Evolutionary conservation across 73 alveolate species (phyloP).

Genomic region (Tetrahymena borealis): DNA sequence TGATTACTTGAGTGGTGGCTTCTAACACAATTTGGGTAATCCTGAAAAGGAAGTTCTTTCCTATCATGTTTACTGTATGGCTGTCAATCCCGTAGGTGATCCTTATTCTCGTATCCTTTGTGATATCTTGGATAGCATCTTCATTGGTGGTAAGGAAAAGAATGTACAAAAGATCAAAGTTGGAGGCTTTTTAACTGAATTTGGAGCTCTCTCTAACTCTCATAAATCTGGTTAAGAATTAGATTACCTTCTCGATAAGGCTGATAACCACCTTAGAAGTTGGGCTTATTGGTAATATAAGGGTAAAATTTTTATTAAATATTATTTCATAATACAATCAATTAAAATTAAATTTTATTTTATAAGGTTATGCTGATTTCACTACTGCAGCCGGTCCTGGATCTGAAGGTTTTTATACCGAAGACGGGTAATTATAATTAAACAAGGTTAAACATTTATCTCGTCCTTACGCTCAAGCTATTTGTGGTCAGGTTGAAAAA

Average conservation of each 20-base stretch:
- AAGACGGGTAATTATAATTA: slow-evolving; percentile 53
- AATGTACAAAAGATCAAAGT: slow-evolving; percentile 48
- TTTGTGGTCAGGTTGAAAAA: slow-evolving; percentile 41
- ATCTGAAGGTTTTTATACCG: slow-evolving; percentile 59
- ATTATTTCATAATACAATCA: background rate
- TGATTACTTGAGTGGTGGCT: slow-evolving; percentile 41
- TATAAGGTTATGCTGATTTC: slow-evolving; percentile 55
- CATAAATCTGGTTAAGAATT: slow-evolving; percentile 58
- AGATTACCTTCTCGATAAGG: slow-evolving; percentile 38
- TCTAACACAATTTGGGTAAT: slow-evolving; percentile 38
- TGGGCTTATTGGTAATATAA: slow-evolving; percentile 80
- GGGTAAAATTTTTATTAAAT: background rate
- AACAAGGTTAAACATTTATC: slow-evolving; percentile 54
- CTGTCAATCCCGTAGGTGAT: slow-evolving; percentile 23
- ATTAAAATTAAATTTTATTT: background rate
- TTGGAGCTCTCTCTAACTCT: slow-evolving; percentile 67
- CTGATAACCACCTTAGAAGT: slow-evolving; percentile 48
- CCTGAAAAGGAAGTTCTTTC: slow-evolving; percentile 36
- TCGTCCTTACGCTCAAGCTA: slow-evolving; percentile 56
- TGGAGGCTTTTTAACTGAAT: slow-evolving; percentile 61
- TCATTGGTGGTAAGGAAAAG: slow-evolving; percentile 47
- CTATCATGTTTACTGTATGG: slow-evolving; percentile 34
- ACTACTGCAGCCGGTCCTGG: slow-evolving; percentile 67
- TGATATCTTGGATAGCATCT: slow-evolving; percentile 43
- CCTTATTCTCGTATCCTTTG: slow-evolving; percentile 42